Evolutionary conservation across 305 asterid species (phyloP).

Genomic region (Plantago coronopus): DNA sequence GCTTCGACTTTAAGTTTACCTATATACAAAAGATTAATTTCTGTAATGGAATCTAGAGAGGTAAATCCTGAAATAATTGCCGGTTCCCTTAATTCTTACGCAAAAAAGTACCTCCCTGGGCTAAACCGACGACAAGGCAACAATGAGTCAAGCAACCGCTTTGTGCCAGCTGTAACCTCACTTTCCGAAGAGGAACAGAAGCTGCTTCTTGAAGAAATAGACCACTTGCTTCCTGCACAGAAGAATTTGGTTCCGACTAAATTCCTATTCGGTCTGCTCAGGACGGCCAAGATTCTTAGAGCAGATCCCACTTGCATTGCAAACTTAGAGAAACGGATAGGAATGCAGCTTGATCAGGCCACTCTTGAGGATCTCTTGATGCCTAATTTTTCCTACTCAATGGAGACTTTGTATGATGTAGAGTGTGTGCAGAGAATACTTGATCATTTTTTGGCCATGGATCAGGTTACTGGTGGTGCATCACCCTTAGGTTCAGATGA

Average conservation of each 20-base stretch:
- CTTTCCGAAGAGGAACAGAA: conserved; percentile 83
- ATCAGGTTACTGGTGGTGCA: conserved; percentile 60
- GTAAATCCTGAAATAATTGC: conserved; percentile 61
- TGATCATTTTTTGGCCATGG: conserved; percentile 84
- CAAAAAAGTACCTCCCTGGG: conserved; percentile 77
- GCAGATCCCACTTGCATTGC: conserved; percentile 51
- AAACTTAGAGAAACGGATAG: conserved; percentile 76
- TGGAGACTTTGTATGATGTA: conserved; percentile 92
- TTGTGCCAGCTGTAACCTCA: conserved; percentile 33
- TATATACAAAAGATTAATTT: conserved; percentile 60
- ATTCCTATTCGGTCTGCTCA: conserved; percentile 73
- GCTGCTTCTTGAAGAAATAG: conserved; percentile 75
- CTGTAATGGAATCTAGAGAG: conserved; percentile 74
- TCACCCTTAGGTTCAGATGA: conserved; percentile 79
- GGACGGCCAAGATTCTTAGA: conserved; percentile 78
- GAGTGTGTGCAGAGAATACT: conserved; percentile 76
- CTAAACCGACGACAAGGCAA: conserved; percentile 58
- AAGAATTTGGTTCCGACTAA: conserved; percentile 71
- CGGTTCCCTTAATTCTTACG: conserved; percentile 65
- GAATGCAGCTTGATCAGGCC: conserved; percentile 93
- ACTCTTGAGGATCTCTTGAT: conserved; percentile 86
- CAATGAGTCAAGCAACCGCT: conserved; percentile 50
- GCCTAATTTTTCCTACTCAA: conserved; percentile 76
- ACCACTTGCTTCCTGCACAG: conserved; percentile 66
- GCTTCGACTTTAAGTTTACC: conserved; percentile 68